These are phyloP conservation scores for Tympanopsis confertula DNA, from an alignment of 2,329 filamentous ascomycete species.

Conservation along the genomic window DNA sequence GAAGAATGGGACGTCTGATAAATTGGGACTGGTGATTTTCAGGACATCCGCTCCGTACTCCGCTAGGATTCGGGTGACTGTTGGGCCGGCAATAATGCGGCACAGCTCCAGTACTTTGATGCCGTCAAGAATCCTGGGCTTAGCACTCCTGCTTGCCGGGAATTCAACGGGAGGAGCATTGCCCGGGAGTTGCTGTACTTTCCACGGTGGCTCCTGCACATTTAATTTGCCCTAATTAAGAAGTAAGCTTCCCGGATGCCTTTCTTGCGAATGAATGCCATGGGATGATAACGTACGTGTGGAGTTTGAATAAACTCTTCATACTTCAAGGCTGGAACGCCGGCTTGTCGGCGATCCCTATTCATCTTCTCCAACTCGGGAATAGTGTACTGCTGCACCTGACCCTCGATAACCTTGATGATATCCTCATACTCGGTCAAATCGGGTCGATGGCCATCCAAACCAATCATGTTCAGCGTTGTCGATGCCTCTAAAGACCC, in stretches of 20 bases:
- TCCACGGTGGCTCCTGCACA: conserved; percentile 1
- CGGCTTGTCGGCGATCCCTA: conserved; percentile 22
- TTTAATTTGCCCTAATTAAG: neutral
- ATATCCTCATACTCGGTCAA: conserved; percentile 29
- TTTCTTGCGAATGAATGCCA: neutral
- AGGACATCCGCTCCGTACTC: conserved; percentile 34
- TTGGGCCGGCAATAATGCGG: conserved; percentile 33
- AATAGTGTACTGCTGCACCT: conserved; percentile 21
- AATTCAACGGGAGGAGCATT: neutral
- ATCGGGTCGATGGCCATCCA: conserved; percentile 35
- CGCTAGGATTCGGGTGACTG: conserved; percentile 26
- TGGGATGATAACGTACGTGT: conserved; percentile 16
- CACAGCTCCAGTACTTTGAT: conserved; percentile 34
- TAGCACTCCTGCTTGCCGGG: neutral
- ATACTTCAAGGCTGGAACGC: conserved; percentile 24
- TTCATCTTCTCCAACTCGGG: conserved; percentile 26
- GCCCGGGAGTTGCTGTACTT: neutral
- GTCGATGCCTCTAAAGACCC: conserved; percentile 37
- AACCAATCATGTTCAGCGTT: conserved; percentile 36
- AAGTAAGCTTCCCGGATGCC: neutral
- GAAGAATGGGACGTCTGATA: conserved; percentile 25
- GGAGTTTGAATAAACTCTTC: conserved; percentile 26
- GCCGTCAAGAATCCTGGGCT: conserved; percentile 27
- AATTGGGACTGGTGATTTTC: conserved; percentile 23
- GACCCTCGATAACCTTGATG: conserved; percentile 23